Base-by-base conservation (phyloP, 306 rosid genomes). In the Trifolium subterraneum region DNA sequence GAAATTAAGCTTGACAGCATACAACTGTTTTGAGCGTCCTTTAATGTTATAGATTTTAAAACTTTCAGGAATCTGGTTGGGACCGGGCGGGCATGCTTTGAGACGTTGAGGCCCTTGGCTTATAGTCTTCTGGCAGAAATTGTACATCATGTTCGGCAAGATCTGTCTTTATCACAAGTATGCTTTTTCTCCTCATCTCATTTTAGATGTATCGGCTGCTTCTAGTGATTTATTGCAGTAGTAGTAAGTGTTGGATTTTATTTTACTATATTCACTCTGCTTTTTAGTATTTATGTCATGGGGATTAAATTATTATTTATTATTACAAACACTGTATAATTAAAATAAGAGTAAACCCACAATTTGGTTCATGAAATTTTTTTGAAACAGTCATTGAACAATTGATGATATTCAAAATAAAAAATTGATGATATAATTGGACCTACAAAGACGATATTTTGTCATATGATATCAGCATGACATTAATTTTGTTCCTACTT, bases 121-220 rank as follows among this genome's bases (percentile, higher is more conserved):
- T 95, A 92, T 78, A 95, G 98, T 86, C 86, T 95, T 76, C 85
- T 95, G 69, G 99, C 99, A 68, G 99, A 92, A 88, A 95, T 95
- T 79, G 99, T 95, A 76, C 99, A 95, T 84, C 98, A 95, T 88
- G 99, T 95, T 89, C 90, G 99, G 59, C 88, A 64, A 8, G 97
- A 95, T 76, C 96, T 95, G 69, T 87, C 97, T 58, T 82, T 95
- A 79, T 75, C 93, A 66, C 99, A 95, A 96, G 99, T 92, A 77
- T 64, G 65, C 9, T 23, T 73, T 51, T 51, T 25, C 62, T 23
- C 66, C 67, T 38, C n/a, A 45, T 69, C 56, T 58, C 69, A 42
- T 63, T 42, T 56, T 56, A 56, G 82, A 39, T 48, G 63, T 76
- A 27, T 68, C 10, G 77, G 54, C 22, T 59, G 42, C 52, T 25